Evolutionary conservation across 345 rosid species (phyloP).

Genomic region (Syzygium aqueum): DNA sequence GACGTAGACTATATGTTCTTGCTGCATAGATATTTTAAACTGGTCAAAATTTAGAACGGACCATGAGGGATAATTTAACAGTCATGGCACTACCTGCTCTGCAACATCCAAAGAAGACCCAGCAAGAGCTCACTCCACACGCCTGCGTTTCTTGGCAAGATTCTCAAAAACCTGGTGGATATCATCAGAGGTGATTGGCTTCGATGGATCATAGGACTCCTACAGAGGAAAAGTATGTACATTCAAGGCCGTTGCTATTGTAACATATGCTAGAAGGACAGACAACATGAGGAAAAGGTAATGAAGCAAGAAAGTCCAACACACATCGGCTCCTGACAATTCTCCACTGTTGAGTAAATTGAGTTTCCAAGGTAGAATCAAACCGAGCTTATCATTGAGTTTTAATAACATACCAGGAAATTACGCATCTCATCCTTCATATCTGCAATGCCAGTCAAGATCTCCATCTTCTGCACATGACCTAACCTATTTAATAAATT

Average conservation of each 20-base stretch:
- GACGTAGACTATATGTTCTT: not conserved
- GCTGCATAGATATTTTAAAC: not conserved
- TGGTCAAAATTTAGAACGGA: not conserved
- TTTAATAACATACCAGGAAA: slow-evolving; percentile 47
- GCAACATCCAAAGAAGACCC: not conserved
- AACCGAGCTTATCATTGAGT: not conserved
- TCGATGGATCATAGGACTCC: slow-evolving; percentile 81
- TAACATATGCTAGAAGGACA: not conserved
- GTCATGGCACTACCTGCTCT: not conserved
- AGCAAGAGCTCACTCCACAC: slow-evolving; percentile 13
- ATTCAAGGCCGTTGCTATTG: not conserved
- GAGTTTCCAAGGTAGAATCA: not conserved
- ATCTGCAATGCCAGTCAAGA: slow-evolving; percentile 81
- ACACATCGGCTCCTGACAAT: not conserved
- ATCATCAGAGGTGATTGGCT: slow-evolving; percentile 70
- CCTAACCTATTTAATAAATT: slow-evolving; percentile 60
- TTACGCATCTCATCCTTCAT: slow-evolving; percentile 59
- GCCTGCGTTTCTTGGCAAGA: slow-evolving; percentile 80
- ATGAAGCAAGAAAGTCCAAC: not conserved
- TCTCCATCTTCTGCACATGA: slow-evolving; percentile 88
- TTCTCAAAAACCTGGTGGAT: slow-evolving; percentile 80
- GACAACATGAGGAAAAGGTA: not conserved
- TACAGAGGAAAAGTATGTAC: slow-evolving; percentile 4
- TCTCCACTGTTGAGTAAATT: not conserved
- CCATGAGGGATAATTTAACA: not conserved